A percentile compares a stretch with the other conserved stretches of the same genome.
Evolutionary conservation across 164 flowering plant species (phyloP).

Genomic region (Saururus chinensis): DNA sequence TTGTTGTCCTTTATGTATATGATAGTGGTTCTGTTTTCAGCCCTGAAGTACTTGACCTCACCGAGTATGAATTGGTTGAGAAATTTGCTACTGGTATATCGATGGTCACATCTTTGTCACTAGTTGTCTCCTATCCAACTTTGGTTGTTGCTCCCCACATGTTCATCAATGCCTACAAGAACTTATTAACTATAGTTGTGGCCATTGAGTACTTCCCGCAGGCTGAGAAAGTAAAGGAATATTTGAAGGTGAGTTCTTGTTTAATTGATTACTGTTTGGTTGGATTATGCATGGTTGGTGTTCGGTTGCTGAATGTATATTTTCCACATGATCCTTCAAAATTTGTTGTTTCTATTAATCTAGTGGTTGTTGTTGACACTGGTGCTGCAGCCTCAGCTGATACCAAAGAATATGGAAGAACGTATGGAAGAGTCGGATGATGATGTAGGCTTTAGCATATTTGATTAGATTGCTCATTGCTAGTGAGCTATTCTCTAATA

Average conservation of each 20-base stretch:
- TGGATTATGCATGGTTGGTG: too few species aligned
- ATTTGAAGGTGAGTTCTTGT: slow-evolving; percentile 18
- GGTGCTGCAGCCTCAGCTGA: slow-evolving; percentile 20
- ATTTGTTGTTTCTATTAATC: slow-evolving; percentile 43
- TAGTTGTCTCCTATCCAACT: slow-evolving; percentile 25
- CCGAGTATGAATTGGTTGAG: slow-evolving; percentile 25
- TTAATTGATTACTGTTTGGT: neutral
- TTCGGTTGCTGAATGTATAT: neutral
- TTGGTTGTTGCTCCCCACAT: slow-evolving; percentile 30
- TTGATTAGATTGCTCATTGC: slow-evolving; percentile 2
- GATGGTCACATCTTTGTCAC: slow-evolving; percentile 20
- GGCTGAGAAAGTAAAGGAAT: slow-evolving; percentile 38
- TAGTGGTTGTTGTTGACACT: slow-evolving; percentile 17
- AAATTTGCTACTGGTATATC: slow-evolving; percentile 26
- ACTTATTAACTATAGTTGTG: slow-evolving; percentile 17
- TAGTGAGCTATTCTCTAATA: too few species aligned
- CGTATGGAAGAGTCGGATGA: slow-evolving; percentile 39
- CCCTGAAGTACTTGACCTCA: slow-evolving; percentile 30
- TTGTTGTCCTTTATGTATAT: slow-evolving; percentile 17
- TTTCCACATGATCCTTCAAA: slow-evolving; percentile 58
- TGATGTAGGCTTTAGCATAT: slow-evolving; percentile 8
- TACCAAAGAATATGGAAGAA: slow-evolving; percentile 32
- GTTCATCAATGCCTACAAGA: slow-evolving; percentile 37
- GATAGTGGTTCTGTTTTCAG: slow-evolving; percentile 27
- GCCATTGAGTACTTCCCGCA: slow-evolving; percentile 24